Evolutionary conservation across 495 filamentous ascomycete genomes (phyloP).

Genomic region (Aspergillus ellipticus): DNA sequence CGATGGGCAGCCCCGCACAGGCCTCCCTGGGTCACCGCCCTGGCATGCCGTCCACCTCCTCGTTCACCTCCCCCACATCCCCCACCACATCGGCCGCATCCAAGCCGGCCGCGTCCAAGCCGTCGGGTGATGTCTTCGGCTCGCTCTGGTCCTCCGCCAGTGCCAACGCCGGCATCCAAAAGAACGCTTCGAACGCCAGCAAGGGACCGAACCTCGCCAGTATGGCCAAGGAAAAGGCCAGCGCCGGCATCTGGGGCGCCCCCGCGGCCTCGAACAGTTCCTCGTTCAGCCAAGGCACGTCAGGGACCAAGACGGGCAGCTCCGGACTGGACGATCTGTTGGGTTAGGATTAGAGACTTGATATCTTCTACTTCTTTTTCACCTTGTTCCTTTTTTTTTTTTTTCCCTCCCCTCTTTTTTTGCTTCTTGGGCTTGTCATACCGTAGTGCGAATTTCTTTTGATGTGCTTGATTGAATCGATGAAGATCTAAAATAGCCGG

Average conservation of each 20-base stretch:
- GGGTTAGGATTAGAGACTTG: conserved; percentile 38
- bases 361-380: conserved; percentile 10
- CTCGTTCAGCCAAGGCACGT: conserved; percentile 34
- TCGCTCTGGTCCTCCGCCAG: conserved; percentile 78
- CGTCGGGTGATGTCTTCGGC: conserved; percentile 77
- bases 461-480: not conserved
- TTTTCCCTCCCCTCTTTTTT: conserved; percentile 1
- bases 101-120: conserved; percentile 52
- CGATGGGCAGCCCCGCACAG: conserved; percentile 23
- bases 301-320: conserved; percentile 41
- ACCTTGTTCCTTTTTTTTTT: not conserved
- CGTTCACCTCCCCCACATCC: conserved; percentile 31
- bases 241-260: conserved; percentile 88
- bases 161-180: conserved; percentile 73
- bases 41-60: conserved; percentile 33
- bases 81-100: conserved; percentile 31
- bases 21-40: conserved; percentile 29
- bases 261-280: conserved; percentile 39
- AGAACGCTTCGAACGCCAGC: conserved; percentile 56
- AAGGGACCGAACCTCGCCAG: conserved; percentile 79
- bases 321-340: conserved; percentile 61
- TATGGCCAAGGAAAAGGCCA: conserved; percentile 94
- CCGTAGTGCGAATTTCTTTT: conserved; percentile 5
- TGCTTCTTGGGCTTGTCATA: not conserved
- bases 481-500: not conserved